Percentiles rank a stretch among this genome's conserved stretches.
phyloP scores from a whole-genome alignment of 495 filamentous ascomycete species.

The Penicillium herquei region DNA sequence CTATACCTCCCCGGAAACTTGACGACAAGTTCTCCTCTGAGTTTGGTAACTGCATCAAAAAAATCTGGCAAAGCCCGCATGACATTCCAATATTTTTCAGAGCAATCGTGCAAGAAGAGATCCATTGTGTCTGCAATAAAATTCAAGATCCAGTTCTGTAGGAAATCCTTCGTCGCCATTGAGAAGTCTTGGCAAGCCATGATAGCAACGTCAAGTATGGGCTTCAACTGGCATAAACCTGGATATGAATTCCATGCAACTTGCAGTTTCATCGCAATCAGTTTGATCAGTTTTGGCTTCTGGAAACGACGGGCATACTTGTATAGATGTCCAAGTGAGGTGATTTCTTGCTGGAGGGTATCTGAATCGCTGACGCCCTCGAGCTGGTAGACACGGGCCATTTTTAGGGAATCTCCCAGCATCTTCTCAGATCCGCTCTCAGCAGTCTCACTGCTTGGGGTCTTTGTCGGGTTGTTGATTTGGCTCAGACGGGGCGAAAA shows the following conservation, averaged over 20 bases:
- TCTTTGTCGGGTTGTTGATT: not conserved
- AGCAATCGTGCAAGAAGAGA: constrained; percentile 8
- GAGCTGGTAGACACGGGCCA: constrained; percentile 3
- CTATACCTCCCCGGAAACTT: constrained; percentile 5
- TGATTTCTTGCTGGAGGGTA: constrained; percentile 4
- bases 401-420: not conserved
- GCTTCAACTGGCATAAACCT: constrained; percentile 6
- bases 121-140: constrained; percentile 19
- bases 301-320: constrained; percentile 1
- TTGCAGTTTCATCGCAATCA: constrained; percentile 20
- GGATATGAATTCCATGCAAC: constrained; percentile 26
- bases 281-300: constrained; percentile 2
- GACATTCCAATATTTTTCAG: constrained; percentile 5
- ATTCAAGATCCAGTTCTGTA: constrained; percentile 17
- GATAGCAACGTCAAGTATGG: constrained; percentile 4
- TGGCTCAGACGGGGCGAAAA: not conserved
- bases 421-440: not conserved
- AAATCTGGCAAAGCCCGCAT: constrained; percentile 1
- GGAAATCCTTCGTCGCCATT: constrained; percentile 1
- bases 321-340: constrained; percentile 14
- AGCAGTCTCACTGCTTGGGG: not conserved
- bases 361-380: not conserved
- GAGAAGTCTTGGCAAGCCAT: not conserved
- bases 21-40: not conserved
- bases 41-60: not conserved